A percentile compares a stretch with the other conserved stretches of the same genome.
phyloP scores from a whole-genome alignment of 1,284 basidiomycete genomes.

The Jaminaea rosea region DNA sequence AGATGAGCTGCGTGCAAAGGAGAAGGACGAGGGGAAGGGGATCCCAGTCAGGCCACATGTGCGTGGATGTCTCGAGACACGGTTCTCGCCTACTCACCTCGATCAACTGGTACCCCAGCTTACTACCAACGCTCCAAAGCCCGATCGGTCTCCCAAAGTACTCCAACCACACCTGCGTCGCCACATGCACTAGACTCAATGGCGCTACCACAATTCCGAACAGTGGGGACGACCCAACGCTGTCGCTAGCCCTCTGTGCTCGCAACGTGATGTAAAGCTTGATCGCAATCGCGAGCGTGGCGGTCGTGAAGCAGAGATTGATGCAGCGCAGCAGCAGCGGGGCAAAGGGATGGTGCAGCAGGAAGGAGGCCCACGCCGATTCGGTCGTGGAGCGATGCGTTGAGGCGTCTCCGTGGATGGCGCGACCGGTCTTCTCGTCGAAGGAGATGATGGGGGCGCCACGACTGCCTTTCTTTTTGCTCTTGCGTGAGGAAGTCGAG shows the following conservation, averaged over 20 bases:
- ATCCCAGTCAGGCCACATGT: not conserved
- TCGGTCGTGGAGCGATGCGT: too few species aligned
- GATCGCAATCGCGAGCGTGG: constrained; percentile 70
- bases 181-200: constrained; percentile 72
- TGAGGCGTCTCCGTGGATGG: too few species aligned
- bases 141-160: constrained; percentile 84
- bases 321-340: constrained; percentile 68
- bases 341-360: constrained; percentile 45
- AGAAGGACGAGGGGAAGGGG: not conserved
- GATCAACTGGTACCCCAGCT: constrained; percentile 38
- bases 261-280: constrained; percentile 61
- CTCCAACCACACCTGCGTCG: constrained; percentile 54
- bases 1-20: constrained; percentile 56
- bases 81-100: constrained; percentile 10
- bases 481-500: too few species aligned
- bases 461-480: too few species aligned
- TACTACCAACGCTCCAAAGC: constrained; percentile 58
- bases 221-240: constrained; percentile 69
- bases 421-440: too few species aligned
- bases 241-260: constrained; percentile 55
- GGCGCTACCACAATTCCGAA: constrained; percentile 79
- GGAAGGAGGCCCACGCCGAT: constrained; percentile 37
- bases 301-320: constrained; percentile 71
- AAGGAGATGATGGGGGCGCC: too few species aligned
- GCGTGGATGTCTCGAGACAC: not conserved